Evolutionary conservation across 441 rosid species (phyloP), one percentile per base, ranked within the genome.

Genomic region (Euphorbia celastroides): DNA sequence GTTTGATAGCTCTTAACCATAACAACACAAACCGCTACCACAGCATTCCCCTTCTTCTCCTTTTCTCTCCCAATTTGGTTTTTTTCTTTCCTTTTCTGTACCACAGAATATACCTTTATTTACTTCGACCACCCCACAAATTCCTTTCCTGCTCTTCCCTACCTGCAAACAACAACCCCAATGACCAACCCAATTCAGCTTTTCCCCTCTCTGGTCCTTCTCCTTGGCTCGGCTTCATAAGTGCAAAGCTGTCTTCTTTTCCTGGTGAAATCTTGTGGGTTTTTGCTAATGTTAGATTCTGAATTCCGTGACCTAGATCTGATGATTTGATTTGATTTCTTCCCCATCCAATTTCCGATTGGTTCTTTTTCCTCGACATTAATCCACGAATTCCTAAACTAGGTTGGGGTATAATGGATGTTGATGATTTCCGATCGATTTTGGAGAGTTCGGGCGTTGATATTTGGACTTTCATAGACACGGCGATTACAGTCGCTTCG

Each of bases 401-500:
- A 36, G 46, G 32, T 44, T 22, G 8, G 57, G 46, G 58, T 65
- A 36, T 8, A 13, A 92, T 92, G 98, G 96, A 92, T 86, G 76
- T 86, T 66, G 98, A 85, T 25, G 93, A 90, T 75, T 86, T 92
- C 61, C 83, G 98, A 70, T 77, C 88, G 48, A 67, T 92, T 62
- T 76, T 89, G 55, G 89, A 88, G n/a, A 81, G 82, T 63, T 84
- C 89, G 1, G 92, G 89, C 17, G 95, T 90, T 52, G 98, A 92
- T 64, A 87, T 92, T 9, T 92, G 96, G 96, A 82, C 85, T 28
- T 86, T 92, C 32, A 86, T 92, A 60, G 95, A 92, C 59, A 81
- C 96, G 1, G 96, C 96, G 67, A 85, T 92, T 62, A 56, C 76
- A 22, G 90, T 92, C 51, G 98, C 96, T 2, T 81, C 95, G 11